Evolutionary conservation across 1,284 basidiomycete genomes (phyloP), one percentile per base, ranked within the genome.

Genomic region (Ganoderma boninense): DNA sequence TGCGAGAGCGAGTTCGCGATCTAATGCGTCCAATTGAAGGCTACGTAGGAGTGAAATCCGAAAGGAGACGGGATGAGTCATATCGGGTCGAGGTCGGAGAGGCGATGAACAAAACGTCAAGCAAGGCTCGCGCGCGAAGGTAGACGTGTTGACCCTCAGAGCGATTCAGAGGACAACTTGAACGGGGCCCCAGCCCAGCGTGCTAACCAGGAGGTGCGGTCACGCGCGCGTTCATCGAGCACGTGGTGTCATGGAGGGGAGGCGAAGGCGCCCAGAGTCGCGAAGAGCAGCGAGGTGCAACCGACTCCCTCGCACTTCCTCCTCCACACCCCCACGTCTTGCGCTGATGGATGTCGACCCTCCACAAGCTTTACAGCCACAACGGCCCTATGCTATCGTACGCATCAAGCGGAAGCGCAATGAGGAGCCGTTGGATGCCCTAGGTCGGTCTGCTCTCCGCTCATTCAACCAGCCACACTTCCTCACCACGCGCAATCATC

Each of bases 331-430:
- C 44, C 56, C 52, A 14, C 16, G 3, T 29, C 7, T 23, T 35
- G 38, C 65, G 18, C 59, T 7, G 49, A 74, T 74, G 73, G 71
- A 74, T 2, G 70, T 74, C 14, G 73, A 74, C 59, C 70, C 71
- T 0, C 74, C 69, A 2, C 59, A 64, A 1, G 46, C 68, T 7
- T 46, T 67, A 0, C 67, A 70, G 59, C 70, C 59, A 18, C 75
- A 73, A 61, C 84, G 86, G 52, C 80, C 88, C 2, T 91, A 87
- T 75, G 92, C 92, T 0, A 90, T 94, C 73, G 79, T 94, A 40
- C 88, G 93, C 57, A 93, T 94, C 80, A 94, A 94, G 79, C 86
- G 92, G 38, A 94, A 94, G 77, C 85, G 93, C 43, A 91, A 87
- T 57, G 93, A 95, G 75, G 93, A 93, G 77, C 92, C 92, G 43